phyloP scores from a whole-genome alignment of 2,329 filamentous ascomycete species.

The Venturia asperata region DNA sequence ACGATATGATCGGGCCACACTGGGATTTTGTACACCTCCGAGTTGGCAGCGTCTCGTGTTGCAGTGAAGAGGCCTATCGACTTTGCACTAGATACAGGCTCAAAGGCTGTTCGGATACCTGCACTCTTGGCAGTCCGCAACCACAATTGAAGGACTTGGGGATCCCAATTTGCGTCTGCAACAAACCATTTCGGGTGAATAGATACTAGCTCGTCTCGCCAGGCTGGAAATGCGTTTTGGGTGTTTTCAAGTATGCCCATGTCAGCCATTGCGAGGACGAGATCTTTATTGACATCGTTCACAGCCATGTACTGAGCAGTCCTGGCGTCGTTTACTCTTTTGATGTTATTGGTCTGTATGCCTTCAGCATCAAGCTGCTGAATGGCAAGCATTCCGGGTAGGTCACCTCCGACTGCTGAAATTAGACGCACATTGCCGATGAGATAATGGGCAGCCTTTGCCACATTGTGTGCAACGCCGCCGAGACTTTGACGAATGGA shows the following conservation, averaged over 20 bases:
- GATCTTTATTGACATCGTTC: conserved; percentile 74
- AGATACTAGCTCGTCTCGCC: conserved; percentile 42
- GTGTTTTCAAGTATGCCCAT: conserved; percentile 68
- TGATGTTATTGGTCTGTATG: conserved; percentile 51
- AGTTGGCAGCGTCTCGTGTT: neutral
- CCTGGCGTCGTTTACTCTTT: conserved; percentile 49
- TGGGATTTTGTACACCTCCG: conserved; percentile 17
- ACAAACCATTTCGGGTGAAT: conserved; percentile 68
- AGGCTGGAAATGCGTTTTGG: conserved; percentile 29
- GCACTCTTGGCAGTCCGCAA: conserved; percentile 52
- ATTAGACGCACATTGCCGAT: conserved; percentile 63
- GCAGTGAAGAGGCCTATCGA: conserved; percentile 58
- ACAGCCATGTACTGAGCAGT: conserved; percentile 90
- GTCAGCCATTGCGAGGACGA: conserved; percentile 91
- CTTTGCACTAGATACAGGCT: conserved; percentile 83
- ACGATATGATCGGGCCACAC: conserved; percentile 58
- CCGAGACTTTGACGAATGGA: conserved; percentile 75
- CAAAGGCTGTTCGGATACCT: conserved; percentile 62
- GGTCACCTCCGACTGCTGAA: conserved; percentile 73
- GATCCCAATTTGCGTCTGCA: conserved; percentile 80
- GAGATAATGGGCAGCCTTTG: conserved; percentile 69
- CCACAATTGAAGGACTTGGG: conserved; percentile 60
- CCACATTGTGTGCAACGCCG: conserved; percentile 88
- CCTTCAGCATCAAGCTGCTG: conserved; percentile 56
- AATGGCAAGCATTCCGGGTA: conserved; percentile 67